Base-by-base conservation (phyloP, 495 filamentous ascomycete genomes). In the Evernia prunastri region DNA sequence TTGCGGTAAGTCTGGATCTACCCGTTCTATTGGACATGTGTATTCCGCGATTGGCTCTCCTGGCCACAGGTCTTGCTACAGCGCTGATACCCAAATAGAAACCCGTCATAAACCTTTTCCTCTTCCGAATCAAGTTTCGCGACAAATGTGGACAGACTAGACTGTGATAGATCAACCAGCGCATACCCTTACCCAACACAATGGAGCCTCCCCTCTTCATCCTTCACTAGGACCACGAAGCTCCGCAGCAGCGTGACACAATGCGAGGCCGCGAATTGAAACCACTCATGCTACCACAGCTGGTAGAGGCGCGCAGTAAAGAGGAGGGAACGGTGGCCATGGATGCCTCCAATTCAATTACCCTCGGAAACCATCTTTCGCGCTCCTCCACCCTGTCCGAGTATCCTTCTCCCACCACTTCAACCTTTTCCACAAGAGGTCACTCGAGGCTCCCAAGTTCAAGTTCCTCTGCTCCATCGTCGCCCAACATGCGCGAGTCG, bases 381-480 rank as follows among this genome's bases (percentile, higher is more conserved):
- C 66, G 66, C 37, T 67, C 69, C 39, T 71, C 69, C 12, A 63
- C 60, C 15, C 51, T 67, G 20, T 69, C 67, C 31, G 69, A 71
- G 23, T 35, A 49, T 1, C 49, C 68, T 27, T 70, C 69, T 37
- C 67, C 67, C 9, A 67, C 43, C 33, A 70, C 69, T 20, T 66
- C 69, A 35, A 69, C 69, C 11, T 69, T 68, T 53, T 71, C 69
- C 20, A 2, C 59, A 23, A 64, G 69, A 25, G 65, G 67, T 29
- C 69, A 69, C 61, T 63, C 67, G 0, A 62, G 69, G 42, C 66
- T 67, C n/a, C 68, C 64, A 10, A 88, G 86, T 72, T 86, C 86
- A 9, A 81, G 74, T 58, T 87, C 86, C 2, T 87, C 86, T 18
- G 71, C 87, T 20, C 80, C 82, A 40, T 84, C 83, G 7, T 80